These are phyloP conservation scores for Atkinsonella hypoxylon DNA, from an alignment of 2,329 filamentous ascomycete genomes.

Conservation along the genomic window DNA sequence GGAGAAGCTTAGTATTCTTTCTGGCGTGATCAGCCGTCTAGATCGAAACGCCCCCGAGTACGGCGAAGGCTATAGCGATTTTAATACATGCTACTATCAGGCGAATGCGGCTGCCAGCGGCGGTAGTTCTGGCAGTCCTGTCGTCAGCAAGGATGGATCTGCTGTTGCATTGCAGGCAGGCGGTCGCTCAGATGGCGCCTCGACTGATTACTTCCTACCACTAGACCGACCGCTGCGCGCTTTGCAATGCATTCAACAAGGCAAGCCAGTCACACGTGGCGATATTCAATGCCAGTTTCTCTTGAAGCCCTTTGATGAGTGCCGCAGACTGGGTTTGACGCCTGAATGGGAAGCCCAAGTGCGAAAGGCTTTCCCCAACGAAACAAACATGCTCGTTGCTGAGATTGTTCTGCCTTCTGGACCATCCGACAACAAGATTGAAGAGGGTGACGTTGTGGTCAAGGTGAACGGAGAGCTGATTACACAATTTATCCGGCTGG, in stretches of 20 bases:
- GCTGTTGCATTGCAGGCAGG: slow-evolving; percentile 91
- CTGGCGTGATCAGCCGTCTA: slow-evolving; percentile 89
- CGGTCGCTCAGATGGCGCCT: slow-evolving; percentile 84
- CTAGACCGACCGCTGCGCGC: slow-evolving; percentile 83
- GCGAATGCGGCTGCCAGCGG: slow-evolving; percentile 94
- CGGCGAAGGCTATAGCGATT: slow-evolving; percentile 94
- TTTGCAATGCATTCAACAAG: slow-evolving; percentile 70
- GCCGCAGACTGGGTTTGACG: slow-evolving; percentile 73
- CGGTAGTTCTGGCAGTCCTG: slow-evolving; percentile 94
- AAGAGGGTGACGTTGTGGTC: slow-evolving; percentile 87
- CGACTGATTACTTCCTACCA: slow-evolving; percentile 94
- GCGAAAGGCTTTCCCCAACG: slow-evolving; percentile 73
- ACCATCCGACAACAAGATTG: slow-evolving; percentile 73
- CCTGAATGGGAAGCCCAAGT: slow-evolving; percentile 79
- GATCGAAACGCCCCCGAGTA: slow-evolving; percentile 97
- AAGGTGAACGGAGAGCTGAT: slow-evolving; percentile 90
- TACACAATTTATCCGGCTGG: slow-evolving; percentile 83
- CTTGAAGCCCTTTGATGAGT: slow-evolving; percentile 95
- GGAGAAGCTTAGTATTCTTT: slow-evolving; percentile 95
- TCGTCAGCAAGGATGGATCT: slow-evolving; percentile 88
- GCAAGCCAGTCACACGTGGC: slow-evolving; percentile 66
- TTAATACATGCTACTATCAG: slow-evolving; percentile 94
- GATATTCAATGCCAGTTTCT: slow-evolving; percentile 98
- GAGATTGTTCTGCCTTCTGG: slow-evolving; percentile 90
- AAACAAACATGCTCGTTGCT: slow-evolving; percentile 93